These are phyloP conservation scores for Ceratocystis cacaofunesta DNA, from an alignment of 2,329 filamentous ascomycete genomes.

Conservation along the genomic window DNA sequence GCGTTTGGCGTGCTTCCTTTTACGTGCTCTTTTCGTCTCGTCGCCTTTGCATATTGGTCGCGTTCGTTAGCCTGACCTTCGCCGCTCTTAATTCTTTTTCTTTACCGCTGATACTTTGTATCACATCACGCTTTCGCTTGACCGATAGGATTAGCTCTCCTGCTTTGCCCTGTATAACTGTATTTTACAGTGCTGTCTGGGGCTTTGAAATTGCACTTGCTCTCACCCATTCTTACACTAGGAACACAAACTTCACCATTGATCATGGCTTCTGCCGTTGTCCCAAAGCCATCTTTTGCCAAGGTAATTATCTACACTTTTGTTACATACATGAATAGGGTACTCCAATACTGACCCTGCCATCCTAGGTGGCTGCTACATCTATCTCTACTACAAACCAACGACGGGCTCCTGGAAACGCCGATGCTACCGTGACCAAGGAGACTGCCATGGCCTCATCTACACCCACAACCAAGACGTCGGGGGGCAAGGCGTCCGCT, in stretches of 20 bases:
- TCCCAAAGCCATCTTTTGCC: conserved; percentile 55
- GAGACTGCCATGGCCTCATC: neutral
- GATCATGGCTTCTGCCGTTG: conserved; percentile 34
- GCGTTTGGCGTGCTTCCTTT: neutral
- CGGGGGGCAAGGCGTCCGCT: no score
- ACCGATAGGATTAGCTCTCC: neutral
- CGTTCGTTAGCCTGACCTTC: neutral
- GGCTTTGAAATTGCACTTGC: neutral
- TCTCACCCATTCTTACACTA: conserved; percentile 7
- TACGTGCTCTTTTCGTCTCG: neutral
- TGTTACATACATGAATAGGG: neutral
- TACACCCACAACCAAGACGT: neutral
- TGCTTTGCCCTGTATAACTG: neutral
- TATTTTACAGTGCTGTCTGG: neutral
- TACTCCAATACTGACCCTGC: neutral
- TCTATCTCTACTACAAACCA: neutral
- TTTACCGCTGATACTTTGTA: conserved; percentile 4
- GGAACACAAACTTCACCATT: neutral
- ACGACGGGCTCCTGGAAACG: conserved; percentile 20
- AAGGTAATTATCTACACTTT: conserved; percentile 38
- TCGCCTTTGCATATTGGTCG: neutral
- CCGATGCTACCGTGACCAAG: conserved; percentile 19
- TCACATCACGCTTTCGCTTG: neutral
- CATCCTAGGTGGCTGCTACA: conserved; percentile 36
- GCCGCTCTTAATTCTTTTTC: neutral